Conservation (phyloP, 1,284 basidiomycete genomes). For the Trichosporon coremiiforme region DNA sequence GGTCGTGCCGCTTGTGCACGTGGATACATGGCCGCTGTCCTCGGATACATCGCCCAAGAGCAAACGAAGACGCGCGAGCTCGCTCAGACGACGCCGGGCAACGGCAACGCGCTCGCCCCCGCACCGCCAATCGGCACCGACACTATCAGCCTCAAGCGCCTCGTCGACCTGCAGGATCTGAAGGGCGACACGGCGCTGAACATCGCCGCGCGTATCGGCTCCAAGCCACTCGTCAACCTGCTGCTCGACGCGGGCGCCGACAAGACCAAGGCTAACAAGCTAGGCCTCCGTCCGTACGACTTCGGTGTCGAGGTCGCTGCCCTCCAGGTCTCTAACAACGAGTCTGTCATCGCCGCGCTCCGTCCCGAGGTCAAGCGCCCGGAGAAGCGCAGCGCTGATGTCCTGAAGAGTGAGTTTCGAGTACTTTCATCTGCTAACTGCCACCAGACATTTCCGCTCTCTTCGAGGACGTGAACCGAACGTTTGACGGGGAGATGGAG, state of each 20-base stretch:
- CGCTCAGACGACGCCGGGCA: conserved; percentile 30
- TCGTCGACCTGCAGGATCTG: conserved; percentile 91
- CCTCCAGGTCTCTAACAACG: conserved; percentile 64
- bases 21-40: conserved; percentile 89
- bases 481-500: conserved; percentile 82
- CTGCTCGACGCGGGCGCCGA: conserved; percentile 93
- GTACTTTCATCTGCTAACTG: conserved; percentile 23
- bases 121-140: conserved; percentile 22
- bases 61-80: conserved; percentile 31
- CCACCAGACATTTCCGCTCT: conserved; percentile 76
- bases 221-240: conserved; percentile 80
- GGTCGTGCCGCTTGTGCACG: conserved; percentile 80
- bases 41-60: conserved; percentile 70
- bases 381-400: conserved; percentile 84
- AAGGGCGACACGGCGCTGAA: conserved; percentile 96
- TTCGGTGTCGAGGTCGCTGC: conserved; percentile 85
- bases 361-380: conserved; percentile 71
- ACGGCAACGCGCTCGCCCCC: not conserved
- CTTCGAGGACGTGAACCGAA: conserved; percentile 72
- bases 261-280: conserved; percentile 84
- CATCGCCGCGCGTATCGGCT: conserved; percentile 91
- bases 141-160: conserved; percentile 62
- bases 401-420: conserved; percentile 69
- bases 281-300: conserved; percentile 88
- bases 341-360: conserved; percentile 71